Base-by-base conservation (phyloP, 1,284 basidiomycete species). In the Flammula alnicola region DNA sequence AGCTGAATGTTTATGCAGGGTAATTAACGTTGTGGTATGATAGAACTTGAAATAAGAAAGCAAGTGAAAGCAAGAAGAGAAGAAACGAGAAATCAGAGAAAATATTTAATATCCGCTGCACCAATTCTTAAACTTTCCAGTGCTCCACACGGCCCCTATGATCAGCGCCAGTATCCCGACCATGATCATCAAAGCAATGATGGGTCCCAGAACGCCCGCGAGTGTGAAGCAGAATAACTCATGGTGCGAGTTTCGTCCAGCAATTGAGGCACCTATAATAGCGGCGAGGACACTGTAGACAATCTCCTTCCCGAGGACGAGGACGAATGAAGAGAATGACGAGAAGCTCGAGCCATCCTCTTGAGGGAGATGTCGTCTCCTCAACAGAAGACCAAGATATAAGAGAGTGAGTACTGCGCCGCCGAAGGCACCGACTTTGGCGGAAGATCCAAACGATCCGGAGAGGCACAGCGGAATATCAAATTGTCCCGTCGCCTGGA, bases 261-360 rank as follows among this genome's bases (percentile, higher is more conserved):
- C 20, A 17, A 46, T 17, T 39, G 44, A 32, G 20, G 49, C 44
- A 14, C 59, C 53, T 20, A 61, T 51, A 19, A 56, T 16, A 16
- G 56, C 57, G n/a, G 56, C 59, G 19, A 59, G 23, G 17, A 49
- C 49, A 39, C 57, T 63, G 48, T 54, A 64, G 1, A 59, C 39
- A 41, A 56, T 58, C 43, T 64, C 63, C 35, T 63, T 57, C 39
- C 47, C 39, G 8, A 48, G 38, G 22, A 20, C 33, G 20, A 27
- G 11, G 19, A 29, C 33, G 27, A 48, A 53, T 20, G 33, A 44
- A 22, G 39, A 19, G 30, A 47, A 26, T n/a, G 45, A 51, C 14
- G 35, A 31, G 10, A 46, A 32, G 27, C 29, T 33, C 35, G 41
- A 39, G 42, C 47, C 40, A 25, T 26, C 35, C 22, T 17, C 23